phyloP scores from a whole-genome alignment of 305 asterid genomes.

The Solanum hybrid region DNA sequence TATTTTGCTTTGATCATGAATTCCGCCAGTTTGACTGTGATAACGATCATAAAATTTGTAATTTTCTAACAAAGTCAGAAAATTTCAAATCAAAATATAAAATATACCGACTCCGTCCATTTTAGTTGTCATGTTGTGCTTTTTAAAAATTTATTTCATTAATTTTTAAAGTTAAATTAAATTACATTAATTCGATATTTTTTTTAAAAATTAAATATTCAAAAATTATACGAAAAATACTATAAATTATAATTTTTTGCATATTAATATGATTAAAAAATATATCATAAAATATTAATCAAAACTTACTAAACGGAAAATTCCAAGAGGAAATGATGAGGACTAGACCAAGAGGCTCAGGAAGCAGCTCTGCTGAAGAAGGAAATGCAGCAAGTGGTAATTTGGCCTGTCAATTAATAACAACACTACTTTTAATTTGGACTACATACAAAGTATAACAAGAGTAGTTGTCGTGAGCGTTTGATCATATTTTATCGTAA shows the following conservation, averaged over 20 bases:
- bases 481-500: not conserved
- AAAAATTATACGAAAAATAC: too few species aligned
- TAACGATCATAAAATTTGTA: not conserved
- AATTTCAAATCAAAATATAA: not conserved
- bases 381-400: constrained; percentile 76
- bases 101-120: not conserved
- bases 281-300: too few species aligned
- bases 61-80: not conserved
- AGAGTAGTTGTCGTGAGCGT: rapidly evolving
- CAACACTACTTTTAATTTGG: not conserved
- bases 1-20: not conserved
- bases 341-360: constrained; percentile 82
- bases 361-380: constrained; percentile 45
- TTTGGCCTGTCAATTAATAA: constrained; percentile 35
- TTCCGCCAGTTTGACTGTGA: not conserved
- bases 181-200: too few species aligned
- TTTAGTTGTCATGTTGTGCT: too few species aligned
- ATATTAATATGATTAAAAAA: too few species aligned
- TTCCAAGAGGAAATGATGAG: constrained; percentile 77
- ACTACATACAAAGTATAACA: not conserved
- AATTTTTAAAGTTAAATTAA: too few species aligned
- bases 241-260: too few species aligned
- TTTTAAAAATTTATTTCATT: too few species aligned
- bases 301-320: constrained; percentile 41
- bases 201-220: too few species aligned